Percentiles rank a stretch among this genome's conserved stretches.
Conservation (phyloP, 2,329 filamentous ascomycete genomes). For the Diatrype stigma region DNA sequence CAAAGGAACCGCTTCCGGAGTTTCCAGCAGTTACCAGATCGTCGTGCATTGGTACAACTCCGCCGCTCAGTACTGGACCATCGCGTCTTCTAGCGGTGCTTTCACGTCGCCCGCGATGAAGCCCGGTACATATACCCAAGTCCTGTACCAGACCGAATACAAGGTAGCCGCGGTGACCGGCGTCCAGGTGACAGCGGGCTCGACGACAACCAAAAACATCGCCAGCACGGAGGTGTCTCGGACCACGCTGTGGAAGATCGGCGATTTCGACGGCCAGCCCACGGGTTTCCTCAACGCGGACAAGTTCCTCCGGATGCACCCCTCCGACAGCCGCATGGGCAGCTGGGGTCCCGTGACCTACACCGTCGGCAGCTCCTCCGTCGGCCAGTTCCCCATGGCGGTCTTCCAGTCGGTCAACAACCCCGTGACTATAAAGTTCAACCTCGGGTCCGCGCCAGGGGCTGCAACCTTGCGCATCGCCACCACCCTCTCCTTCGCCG, state of each 20-base stretch:
- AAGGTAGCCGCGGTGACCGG: slow-evolving; percentile 44
- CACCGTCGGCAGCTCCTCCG: slow-evolving; percentile 51
- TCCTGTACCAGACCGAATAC: slow-evolving; percentile 58
- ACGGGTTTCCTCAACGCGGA: slow-evolving; percentile 63
- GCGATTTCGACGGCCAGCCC: slow-evolving; percentile 61
- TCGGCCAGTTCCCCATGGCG: slow-evolving; percentile 60
- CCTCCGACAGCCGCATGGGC: slow-evolving; percentile 60
- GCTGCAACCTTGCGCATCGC: slow-evolving; percentile 59
- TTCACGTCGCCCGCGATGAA: slow-evolving; percentile 65
- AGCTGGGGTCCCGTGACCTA: slow-evolving; percentile 58
- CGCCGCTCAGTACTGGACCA: slow-evolving; percentile 62
- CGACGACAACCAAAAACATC: slow-evolving; percentile 46
- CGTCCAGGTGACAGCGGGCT: slow-evolving; percentile 48
- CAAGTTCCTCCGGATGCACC: slow-evolving; percentile 65
- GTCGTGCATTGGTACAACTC: slow-evolving; percentile 65
- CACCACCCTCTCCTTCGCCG: slow-evolving; percentile 59
- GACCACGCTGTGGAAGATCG: slow-evolving; percentile 59
- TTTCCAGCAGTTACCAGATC: slow-evolving; percentile 45
- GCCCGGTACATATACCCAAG: slow-evolving; percentile 65
- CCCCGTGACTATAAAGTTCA: slow-evolving; percentile 58
- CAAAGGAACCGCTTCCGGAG: slow-evolving; percentile 55
- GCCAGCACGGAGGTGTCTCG: slow-evolving; percentile 37
- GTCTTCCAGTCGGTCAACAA: slow-evolving; percentile 58
- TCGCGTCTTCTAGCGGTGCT: slow-evolving; percentile 47
- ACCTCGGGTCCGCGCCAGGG: slow-evolving; percentile 44